Evolutionary conservation across 805 yeast genomes (phyloP), one percentile per base, ranked within the genome.

Genomic region (Yarrowia osloensis): DNA sequence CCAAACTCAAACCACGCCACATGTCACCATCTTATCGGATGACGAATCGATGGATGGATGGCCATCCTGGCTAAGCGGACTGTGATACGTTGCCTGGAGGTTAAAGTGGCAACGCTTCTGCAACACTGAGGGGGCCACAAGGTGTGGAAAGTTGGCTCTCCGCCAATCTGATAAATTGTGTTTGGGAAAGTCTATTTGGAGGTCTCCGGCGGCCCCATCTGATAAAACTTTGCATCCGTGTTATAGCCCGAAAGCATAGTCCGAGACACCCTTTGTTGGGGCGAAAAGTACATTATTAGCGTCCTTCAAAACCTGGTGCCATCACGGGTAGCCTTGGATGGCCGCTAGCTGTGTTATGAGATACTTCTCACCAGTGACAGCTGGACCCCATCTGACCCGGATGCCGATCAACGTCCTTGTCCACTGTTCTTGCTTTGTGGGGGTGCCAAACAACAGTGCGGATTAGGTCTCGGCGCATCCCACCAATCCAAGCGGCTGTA

Each of bases 151-250:
- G 19, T 28, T 29, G 26, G 24, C 3, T 6, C 11, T 5, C 40
- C 22, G 40, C 57, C 52, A 29, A 54, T 54, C 61, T 54, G 61
- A 54, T 54, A 54, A 54, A 2, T 33, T 12, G 40, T 8, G 19
- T 21, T 29, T 29, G 37, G 7, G 0, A 19, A 50, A 50, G 21
- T 15, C 21, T 50, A 31, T 11, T 13, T 2, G 19, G 13, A 29
- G 19, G 11, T n/a, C 12, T 1, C 28, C n/a, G 37, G 33, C 33
- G 15, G 24, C 4, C 11, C 42, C 61, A 54, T 54, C 61, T 54
- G 61, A 54, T 54, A 54, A 54, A 54, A 54, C 24, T 54, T 54
- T 49, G 55, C 55, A 4, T 24, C 31, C 37, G 35, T 9, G 8
- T 22, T 28, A 28, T n/a, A 19, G 26, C n/a, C n/a, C 55, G 24